A percentile compares a stretch with the other conserved stretches of the same genome.
Conservation (phyloP, 2,329 filamentous ascomycete species). For the Neonectria magnoliae region DNA sequence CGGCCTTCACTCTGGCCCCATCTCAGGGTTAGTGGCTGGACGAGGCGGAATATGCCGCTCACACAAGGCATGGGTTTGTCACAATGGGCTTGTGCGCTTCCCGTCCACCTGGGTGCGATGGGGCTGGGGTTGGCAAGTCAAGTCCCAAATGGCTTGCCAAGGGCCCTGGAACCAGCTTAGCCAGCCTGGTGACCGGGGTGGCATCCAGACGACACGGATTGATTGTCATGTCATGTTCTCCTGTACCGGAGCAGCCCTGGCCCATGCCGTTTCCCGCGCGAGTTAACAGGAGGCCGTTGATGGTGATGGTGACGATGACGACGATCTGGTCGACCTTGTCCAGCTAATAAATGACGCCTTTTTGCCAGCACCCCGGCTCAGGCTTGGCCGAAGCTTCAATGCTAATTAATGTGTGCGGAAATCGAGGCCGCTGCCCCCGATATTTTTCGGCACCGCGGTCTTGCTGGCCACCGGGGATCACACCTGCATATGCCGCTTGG, state of each 20-base stretch:
- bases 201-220: not conserved
- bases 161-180: conserved; percentile 3
- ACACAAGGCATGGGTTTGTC: conserved; percentile 14
- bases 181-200: conserved; percentile 1
- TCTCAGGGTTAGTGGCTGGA: conserved; percentile 9
- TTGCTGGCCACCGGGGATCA: conserved; percentile 34
- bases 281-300: not conserved
- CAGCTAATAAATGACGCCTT: conserved; percentile 10
- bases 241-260: not conserved
- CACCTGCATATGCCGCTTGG: conserved; percentile 32
- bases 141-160: conserved; percentile 2
- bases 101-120: conserved; percentile 29
- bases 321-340: conserved; percentile 2
- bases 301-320: not conserved
- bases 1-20: conserved; percentile 31
- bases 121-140: conserved; percentile 16
- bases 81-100: conserved; percentile 27
- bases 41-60: conserved; percentile 23
- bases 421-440: conserved; percentile 26
- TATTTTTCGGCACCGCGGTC: conserved; percentile 13
- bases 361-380: not conserved
- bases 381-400: conserved; percentile 16
- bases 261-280: not conserved
- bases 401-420: not conserved
- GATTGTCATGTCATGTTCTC: conserved; percentile 5